Evolutionary conservation across 192 early-diverging fungal genomes (phyloP).

Genomic region (Coemansia sp.): DNA sequence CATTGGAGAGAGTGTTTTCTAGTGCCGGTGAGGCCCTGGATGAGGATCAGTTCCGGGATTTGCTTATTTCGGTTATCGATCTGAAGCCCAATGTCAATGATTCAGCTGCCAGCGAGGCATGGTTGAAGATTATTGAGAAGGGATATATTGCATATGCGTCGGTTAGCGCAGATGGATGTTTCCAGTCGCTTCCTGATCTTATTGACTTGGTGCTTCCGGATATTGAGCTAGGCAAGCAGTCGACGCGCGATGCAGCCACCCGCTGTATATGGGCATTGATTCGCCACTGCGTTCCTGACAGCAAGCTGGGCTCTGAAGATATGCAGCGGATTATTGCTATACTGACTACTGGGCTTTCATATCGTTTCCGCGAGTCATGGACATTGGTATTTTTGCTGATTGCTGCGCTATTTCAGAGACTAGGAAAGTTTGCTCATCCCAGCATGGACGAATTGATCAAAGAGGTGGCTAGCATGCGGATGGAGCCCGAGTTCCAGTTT

Average conservation of each 20-base stretch:
- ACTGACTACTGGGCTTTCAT: conserved; percentile 61
- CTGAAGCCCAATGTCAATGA: conserved; percentile 85
- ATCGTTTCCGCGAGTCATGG: conserved; percentile 83
- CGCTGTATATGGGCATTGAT: conserved; percentile 70
- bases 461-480: conserved; percentile 72
- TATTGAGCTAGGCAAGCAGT: conserved; percentile 61
- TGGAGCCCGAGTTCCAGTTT: conserved; percentile 77
- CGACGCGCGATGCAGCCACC: conserved; percentile 63
- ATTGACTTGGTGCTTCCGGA: conserved; percentile 65
- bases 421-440: conserved; percentile 61
- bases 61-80: conserved; percentile 61
- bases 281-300: conserved; percentile 69
- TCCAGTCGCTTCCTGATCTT: conserved; percentile 54
- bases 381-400: conserved; percentile 72
- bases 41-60: conserved; percentile 56
- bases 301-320: conserved; percentile 65
- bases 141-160: conserved; percentile 70
- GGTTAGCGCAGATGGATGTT: conserved; percentile 54
- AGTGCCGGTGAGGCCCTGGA: conserved; percentile 41
- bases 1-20: conserved; percentile 33
- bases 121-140: conserved; percentile 77
- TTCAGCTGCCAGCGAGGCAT: conserved; percentile 72
- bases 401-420: conserved; percentile 73
- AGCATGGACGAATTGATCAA: conserved; percentile 60
- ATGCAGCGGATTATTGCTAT: conserved; percentile 55